These are phyloP conservation scores for Miscanthus lutarioriparius DNA, from an alignment of 176 grass and related monocot species.

Conservation along the genomic window DNA sequence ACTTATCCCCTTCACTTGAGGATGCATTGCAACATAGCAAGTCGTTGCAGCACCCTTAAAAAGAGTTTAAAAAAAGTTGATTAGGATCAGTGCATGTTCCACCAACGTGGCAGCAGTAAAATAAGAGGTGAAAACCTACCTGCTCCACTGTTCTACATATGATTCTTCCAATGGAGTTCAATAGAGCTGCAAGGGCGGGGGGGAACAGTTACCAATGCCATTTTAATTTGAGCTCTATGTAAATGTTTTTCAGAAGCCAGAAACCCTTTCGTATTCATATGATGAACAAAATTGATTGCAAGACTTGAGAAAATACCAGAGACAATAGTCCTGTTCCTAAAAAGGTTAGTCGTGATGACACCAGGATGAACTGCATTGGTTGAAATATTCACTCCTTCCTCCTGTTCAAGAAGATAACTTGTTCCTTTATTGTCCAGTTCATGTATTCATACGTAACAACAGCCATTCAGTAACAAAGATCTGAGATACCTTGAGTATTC, in stretches of 20 bases:
- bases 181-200: neutral
- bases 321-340: slow-evolving; percentile 58
- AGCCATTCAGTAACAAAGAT: neutral
- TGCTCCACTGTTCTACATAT: slow-evolving; percentile 29
- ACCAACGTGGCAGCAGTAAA: neutral
- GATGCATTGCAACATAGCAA: slow-evolving; percentile 83
- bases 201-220: neutral
- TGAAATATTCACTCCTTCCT: slow-evolving; percentile 69
- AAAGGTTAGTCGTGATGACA: slow-evolving; percentile 68
- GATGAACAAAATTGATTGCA: neutral
- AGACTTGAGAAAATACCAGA: slow-evolving; percentile 37
- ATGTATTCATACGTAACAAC: neutral
- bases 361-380: slow-evolving; percentile 87
- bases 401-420: slow-evolving; percentile 13
- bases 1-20: slow-evolving; percentile 5
- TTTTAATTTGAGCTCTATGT: neutral
- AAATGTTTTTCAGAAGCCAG: neutral
- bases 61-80: neutral
- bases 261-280: neutral
- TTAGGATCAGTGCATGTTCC: neutral
- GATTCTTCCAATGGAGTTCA: slow-evolving; percentile 44
- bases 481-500: slow-evolving; percentile 50
- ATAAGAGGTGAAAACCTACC: neutral
- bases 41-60: slow-evolving; percentile 74
- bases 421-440: neutral